Evolutionary conservation across 306 rosid species (phyloP), one percentile per base, ranked within the genome.

Genomic region (Sophora flavescens): DNA sequence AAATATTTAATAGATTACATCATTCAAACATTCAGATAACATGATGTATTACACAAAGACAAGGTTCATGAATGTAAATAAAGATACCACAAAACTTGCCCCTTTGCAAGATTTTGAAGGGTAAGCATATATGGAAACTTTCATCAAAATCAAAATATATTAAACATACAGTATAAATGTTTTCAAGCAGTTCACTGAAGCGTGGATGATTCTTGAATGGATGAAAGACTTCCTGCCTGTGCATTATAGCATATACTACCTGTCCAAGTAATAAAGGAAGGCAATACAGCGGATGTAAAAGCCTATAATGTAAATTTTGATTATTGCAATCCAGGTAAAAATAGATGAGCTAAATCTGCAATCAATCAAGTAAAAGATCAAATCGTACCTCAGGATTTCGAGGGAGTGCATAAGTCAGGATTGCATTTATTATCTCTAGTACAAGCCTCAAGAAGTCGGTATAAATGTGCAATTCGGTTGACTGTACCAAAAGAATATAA

Each of bases 391-490:
- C 99, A 6, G 99, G 98, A 89, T 96, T 96, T 81, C 93, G 91
- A 76, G 99, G 99, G 84, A 96, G 86, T 60, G 98, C 98, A 84
- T 96, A 93, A 53, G 97, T 88, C 74, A 96, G 83, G 82, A 93
- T 96, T 72, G 99, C 97, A 84, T 96, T 96, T 74, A 96, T 75
- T 84, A 96, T 92, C 88, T 92, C 99, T 64, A 96, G 98, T 42
- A 96, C 99, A 77, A 96, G 98, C 85, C 99, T 92, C 88, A 96
- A 74, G 90, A 96, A 96, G 89, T 96, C 99, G 0, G 97, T 96
- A 77, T 92, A 92, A 82, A 96, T 92, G 77, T 96, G 98, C 84
- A 92, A 78, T 79, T 96, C 99, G 35, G 97, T 91, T 56, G 98
- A 93, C 99, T 96, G 93, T 90, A 87, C 62, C 54, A 28, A 68